Evolutionary conservation across 345 rosid genomes (phyloP).

Genomic region (Clarkia xantiana): DNA sequence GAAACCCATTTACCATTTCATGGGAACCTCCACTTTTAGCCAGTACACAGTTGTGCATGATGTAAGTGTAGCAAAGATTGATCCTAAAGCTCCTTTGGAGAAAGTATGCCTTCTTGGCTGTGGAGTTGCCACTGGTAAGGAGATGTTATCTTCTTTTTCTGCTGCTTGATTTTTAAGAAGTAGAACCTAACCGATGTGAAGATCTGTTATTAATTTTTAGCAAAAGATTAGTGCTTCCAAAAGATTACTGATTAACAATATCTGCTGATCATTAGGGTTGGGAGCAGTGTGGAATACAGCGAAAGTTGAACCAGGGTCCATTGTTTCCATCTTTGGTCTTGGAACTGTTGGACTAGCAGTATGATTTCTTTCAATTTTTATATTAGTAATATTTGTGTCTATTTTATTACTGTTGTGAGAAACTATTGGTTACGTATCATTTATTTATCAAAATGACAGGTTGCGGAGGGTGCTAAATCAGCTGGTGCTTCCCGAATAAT

Average conservation of each 20-base stretch:
- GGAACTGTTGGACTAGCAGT: conserved; percentile 99
- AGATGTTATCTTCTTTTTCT: not conserved
- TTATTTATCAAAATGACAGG: too few relatives aligned
- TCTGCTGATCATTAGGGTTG: conserved; percentile 34
- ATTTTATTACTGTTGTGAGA: not conserved
- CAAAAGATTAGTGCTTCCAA: too few relatives aligned
- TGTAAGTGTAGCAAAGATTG: conserved; percentile 93
- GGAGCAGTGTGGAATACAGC: conserved; percentile 99
- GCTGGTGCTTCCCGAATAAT: conserved; percentile 94
- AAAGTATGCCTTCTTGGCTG: conserved; percentile 99
- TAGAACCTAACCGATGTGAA: not conserved
- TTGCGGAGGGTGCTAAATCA: conserved; percentile 97
- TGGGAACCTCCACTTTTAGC: conserved; percentile 99
- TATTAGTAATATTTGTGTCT: not conserved
- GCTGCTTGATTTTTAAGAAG: not conserved
- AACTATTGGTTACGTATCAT: conserved; percentile 1
- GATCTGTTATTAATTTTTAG: too few relatives aligned
- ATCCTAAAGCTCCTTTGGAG: conserved; percentile 83
- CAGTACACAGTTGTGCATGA: conserved; percentile 96
- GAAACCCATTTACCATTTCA: conserved; percentile 81
- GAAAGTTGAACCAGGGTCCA: conserved; percentile 88
- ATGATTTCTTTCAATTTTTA: conserved; percentile 11
- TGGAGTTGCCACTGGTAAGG: conserved; percentile 95
- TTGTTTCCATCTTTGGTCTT: conserved; percentile 89
- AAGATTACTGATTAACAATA: not conserved